phyloP scores from a whole-genome alignment of 192 early-diverging fungal species.

The Lunasporangiospora selenospora region DNA sequence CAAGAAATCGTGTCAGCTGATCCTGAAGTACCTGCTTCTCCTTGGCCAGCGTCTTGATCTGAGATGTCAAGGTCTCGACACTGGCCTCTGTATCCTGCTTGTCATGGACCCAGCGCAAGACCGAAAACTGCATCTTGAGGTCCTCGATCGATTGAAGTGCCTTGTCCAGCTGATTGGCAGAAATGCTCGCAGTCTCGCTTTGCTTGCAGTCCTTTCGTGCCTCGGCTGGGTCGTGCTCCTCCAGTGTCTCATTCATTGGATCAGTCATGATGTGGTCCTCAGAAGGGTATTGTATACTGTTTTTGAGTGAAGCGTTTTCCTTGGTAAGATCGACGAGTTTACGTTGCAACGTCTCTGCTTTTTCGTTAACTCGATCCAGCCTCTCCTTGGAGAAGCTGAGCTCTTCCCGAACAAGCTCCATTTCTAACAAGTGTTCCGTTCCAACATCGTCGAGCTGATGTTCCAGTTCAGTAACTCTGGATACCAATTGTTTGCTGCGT shows the following conservation, averaged over 20 bases:
- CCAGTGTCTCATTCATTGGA: too few species aligned
- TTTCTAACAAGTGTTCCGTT: conserved; percentile 22
- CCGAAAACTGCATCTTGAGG: conserved; percentile 17
- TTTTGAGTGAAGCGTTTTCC: too few species aligned
- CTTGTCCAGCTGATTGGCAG: conserved; percentile 7
- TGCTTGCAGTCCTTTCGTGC: too few species aligned
- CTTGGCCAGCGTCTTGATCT: conserved; percentile 20
- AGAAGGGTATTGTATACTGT: neutral
- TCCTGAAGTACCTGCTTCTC: conserved; percentile 10
- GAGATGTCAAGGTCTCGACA: conserved; percentile 1
- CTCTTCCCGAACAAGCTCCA: conserved; percentile 6
- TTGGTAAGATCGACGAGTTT: too few species aligned
- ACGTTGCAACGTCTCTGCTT: neutral
- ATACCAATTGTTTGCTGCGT: conserved; percentile 1
- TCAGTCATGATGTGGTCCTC: neutral
- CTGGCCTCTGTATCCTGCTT: neutral
- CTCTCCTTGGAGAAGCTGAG: neutral
- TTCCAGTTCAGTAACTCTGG: conserved; percentile 6
- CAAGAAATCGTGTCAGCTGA: neutral
- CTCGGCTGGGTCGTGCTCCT: neutral
- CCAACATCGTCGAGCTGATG: conserved; percentile 13
- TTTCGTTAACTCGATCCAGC: conserved; percentile 3
- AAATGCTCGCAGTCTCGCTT: too few species aligned
- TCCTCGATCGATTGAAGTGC: conserved; percentile 19
- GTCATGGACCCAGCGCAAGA: conserved; percentile 18